Evolutionary conservation across 805 yeast genomes (phyloP), one percentile per base, ranked within the genome.

Genomic region (Hyphopichia homilentoma): DNA sequence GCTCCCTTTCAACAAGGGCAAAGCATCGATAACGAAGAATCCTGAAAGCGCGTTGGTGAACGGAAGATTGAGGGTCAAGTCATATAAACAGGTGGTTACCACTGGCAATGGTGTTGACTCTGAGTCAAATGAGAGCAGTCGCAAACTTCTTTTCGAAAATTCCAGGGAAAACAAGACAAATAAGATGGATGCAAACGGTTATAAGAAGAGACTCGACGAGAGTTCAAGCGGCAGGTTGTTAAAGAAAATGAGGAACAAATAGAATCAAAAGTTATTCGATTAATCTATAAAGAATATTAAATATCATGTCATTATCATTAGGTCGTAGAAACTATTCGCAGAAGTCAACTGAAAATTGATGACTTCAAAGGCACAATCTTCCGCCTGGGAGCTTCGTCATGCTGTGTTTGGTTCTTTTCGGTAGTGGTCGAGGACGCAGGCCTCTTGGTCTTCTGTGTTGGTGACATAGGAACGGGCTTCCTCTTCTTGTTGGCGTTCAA

Each of bases 61-160:
- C 43, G 96, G 96, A 1, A 65, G 87, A 43, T 61, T 89, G 45
- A 71, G 96, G 40, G 61, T 71, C 18, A 75, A 77, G 47, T 77
- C 89, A 39, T 81, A 82, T 49, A 89, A 88, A 49, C 96, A 89
- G 53, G 79, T 84, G 0, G 62, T 83, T 3, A 67, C 62, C 32
- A 54, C 75, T 2, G 88, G 81, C 7, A 73, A 70, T 34, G 47
- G 39, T 21, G 30, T 2, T 6, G 19, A 16, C 9, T 5, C 22
- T 20, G 9, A 20, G 11, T 8, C 8, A 27, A 53, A 45, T 12
- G 29, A 35, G 22, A 38, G 38, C 21, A 46, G 35, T 31, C 18
- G 20, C 18, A 70, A 62, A 35, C 60, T 45, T 11, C 55, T 57
- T 13, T 51, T 54, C 13, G 58, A 41, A 18, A 50, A 51, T 33